Evolutionary conservation across 2,329 filamentous ascomycete genomes (phyloP), one percentile per base, ranked within the genome.

Genomic region (Colletotrichum sp.): DNA sequence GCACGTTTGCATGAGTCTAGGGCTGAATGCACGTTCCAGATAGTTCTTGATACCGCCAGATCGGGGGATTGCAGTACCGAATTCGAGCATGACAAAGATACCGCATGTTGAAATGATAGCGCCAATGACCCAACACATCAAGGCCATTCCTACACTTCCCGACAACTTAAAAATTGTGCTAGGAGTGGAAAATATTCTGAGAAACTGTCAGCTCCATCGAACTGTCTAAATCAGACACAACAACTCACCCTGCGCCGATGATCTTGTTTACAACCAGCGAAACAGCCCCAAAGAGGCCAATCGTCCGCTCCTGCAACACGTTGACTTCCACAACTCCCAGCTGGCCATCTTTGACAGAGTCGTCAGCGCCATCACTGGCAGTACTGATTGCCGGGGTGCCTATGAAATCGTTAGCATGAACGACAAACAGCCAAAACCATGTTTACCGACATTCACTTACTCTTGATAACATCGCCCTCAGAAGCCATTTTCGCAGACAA

Each of bases 1-100:
- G 44, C 79, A 80, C 1, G 78, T 79, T 59, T 79, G 77, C 78
- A 80, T 73, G 21, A 80, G 8, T 3, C 72, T 65, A 4, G 79
- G 79, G 24, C 62, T 74, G 62, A 78, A 80, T 2, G 78, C 78
- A 1, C 79, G 75, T 44, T 80, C 79, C 3, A 80, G 78, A 49
- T 80, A 80, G 49, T 80, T 80, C 76, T 80, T 80, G 70, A 80
- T 76, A 8, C 79, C 78, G 7, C 79, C 79, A 6, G 77, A 78
- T 44, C 32, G 16, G 13, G 79, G 79, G 6, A 80, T 79, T 3
- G 78, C 79, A 5, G 78, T 75, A 2, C 80, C 80, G 64, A 80
- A 80, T 30, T 80, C 79, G 8, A 81, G 73, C 75, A 81, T 79
- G 15, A 80, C 77, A 32, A 81, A 77, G 6, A 77, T 68, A 3